Base-by-base conservation (phyloP, 176 grass and related monocot species). In the Eremochloa ophiuroides region DNA sequence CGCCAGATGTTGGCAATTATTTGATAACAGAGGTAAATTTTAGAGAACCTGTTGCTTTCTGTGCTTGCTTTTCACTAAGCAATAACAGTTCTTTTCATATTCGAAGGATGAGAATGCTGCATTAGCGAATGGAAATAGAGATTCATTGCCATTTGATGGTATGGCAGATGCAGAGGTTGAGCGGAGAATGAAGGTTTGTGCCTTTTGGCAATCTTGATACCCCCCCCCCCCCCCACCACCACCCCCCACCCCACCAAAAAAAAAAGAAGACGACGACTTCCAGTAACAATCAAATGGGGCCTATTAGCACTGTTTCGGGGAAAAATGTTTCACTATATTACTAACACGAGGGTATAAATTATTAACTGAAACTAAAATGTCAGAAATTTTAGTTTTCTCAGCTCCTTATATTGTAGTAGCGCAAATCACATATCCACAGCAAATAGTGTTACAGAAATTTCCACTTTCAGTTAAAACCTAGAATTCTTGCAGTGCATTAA, bases 1-100 rank as follows among this genome's bases (percentile, higher is more conserved):
- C 93, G 89, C 93, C 96, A 66, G 96, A 99, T 88, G 93, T 92
- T 46, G 87, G 96, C 71, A 93, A 83, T 66, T 99, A 95, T 83
- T 99, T 99, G 76, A 86, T 93, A 76, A 91, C 79, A 69, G 93
- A 98, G 90, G 96, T 95, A 88, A 64, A 22, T 68, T 76, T 76
- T 76, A 35, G 27, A 67, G 67, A 68, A 39, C 14, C 10, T 66
- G 60, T 27, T 84, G 53, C 66, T 83, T 86, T 86, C 14, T 22
- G 66, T 73, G 72, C 51, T 76, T 22, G 46, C 28, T 42, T 44
- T 0, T 71, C 61, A 82, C 28, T 50, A 48, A 66, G 76, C 88
- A 86, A 86, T 92, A 86, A 90, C 47, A 62, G 10, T 65, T 76
- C 3, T 85, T 75, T 64, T 31, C 11, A 62, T 80, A 7, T 71